phyloP scores from a whole-genome alignment of 192 early-diverging fungal species.

The Chytriomyces hyalinus region DNA sequence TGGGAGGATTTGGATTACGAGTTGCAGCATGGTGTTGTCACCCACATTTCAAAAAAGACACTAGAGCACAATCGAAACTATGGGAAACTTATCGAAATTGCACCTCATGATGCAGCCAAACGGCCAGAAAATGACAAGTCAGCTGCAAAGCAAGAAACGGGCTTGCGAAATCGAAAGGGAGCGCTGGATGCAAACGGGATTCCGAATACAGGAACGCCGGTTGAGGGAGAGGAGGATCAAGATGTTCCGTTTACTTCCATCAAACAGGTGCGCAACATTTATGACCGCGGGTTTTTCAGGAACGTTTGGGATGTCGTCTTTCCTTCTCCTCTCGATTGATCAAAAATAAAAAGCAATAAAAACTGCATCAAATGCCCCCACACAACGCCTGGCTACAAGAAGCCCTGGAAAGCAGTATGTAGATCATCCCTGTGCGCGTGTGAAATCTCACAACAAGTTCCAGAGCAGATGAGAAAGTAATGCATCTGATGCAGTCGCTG shows the following conservation, averaged over 20 bases:
- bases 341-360: neutral
- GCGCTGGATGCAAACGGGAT: slow-evolving; percentile 2
- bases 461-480: slow-evolving; percentile 17
- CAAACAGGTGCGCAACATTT: slow-evolving; percentile 47
- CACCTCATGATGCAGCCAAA: neutral
- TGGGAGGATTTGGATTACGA: slow-evolving; percentile 55
- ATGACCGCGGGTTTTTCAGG: slow-evolving; percentile 39
- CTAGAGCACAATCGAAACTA: slow-evolving; percentile 47
- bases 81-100: neutral
- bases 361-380: neutral
- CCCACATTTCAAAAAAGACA: slow-evolving; percentile 24
- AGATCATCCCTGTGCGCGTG: neutral
- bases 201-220: slow-evolving; percentile 7
- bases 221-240: slow-evolving; percentile 7
- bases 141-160: neutral
- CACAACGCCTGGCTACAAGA: neutral
- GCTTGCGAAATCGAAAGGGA: neutral
- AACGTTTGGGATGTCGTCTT: slow-evolving; percentile 50
- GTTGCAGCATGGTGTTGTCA: slow-evolving; percentile 38
- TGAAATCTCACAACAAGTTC: neutral
- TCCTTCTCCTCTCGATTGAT: slow-evolving; percentile 30
- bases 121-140: neutral
- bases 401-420: neutral
- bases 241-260: slow-evolving; percentile 33
- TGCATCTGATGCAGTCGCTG: slow-evolving; percentile 2